Conservation (phyloP, 192 early-diverging fungal genomes). For the Powellomyces hirtus region DNA sequence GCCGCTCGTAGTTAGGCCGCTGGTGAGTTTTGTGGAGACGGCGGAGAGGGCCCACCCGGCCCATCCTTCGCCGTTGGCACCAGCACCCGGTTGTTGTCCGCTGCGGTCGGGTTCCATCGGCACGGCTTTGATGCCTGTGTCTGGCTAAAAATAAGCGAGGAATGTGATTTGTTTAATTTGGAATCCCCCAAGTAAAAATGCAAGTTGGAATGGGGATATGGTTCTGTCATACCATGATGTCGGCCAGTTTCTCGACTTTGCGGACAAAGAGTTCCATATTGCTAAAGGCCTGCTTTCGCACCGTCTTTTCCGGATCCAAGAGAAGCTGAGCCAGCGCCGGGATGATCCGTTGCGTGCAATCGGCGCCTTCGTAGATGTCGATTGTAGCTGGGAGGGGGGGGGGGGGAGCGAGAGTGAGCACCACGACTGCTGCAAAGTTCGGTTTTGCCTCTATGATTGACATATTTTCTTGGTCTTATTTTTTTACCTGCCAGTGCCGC, state of each 20-base stretch:
- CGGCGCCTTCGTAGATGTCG: conserved; percentile 67
- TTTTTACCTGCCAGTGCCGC: conserved; percentile 55
- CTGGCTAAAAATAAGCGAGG: conserved; percentile 28
- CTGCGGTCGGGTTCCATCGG: conserved; percentile 18
- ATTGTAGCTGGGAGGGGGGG: too few species aligned
- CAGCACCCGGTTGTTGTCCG: conserved; percentile 30
- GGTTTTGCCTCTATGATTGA: too few species aligned
- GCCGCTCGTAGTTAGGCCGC: neutral
- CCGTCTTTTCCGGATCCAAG: conserved; percentile 78
- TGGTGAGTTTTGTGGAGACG: conserved; percentile 26
- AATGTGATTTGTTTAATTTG: too few species aligned
- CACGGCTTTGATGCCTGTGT: conserved; percentile 10
- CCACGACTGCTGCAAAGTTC: too few species aligned
- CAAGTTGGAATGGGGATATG: too few species aligned
- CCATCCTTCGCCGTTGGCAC: conserved; percentile 63
- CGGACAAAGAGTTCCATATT: conserved; percentile 67
- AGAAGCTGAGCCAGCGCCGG: conserved; percentile 67
- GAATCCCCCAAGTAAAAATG: too few species aligned
- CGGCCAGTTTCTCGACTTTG: conserved; percentile 63
- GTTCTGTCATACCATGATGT: conserved; percentile 55
- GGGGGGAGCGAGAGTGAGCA: too few species aligned
- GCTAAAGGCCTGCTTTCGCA: conserved; percentile 82
- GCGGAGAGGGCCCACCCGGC: conserved; percentile 85
- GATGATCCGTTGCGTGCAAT: conserved; percentile 71
- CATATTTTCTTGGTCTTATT: too few species aligned